Conservation (phyloP, 1,284 basidiomycete species). For the Paramarasmius palmivorus region DNA sequence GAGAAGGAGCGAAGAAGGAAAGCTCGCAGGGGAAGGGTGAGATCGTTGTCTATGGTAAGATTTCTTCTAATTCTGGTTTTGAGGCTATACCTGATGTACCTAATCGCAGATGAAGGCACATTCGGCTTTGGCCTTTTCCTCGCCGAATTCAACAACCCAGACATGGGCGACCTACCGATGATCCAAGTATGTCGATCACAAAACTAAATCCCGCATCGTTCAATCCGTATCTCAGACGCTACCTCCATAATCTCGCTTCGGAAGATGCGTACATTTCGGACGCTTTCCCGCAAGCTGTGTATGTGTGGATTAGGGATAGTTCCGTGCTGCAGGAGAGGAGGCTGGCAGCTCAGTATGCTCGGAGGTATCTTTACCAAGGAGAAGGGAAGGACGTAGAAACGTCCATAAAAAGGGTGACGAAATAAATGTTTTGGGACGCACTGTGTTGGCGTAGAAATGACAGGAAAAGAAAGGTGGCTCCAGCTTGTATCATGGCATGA, state of each 20-base stretch:
- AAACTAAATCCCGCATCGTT: conserved; percentile 20
- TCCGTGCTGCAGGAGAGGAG: no score
- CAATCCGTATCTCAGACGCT: conserved; percentile 52
- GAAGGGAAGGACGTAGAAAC: no score
- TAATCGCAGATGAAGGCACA: conserved; percentile 47
- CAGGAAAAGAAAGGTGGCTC: no score
- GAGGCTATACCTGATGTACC: background rate
- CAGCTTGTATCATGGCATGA: no score
- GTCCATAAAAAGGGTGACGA: no score
- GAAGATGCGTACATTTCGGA: conserved; percentile 53
- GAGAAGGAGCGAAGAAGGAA: no score
- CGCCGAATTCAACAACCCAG: conserved; percentile 41
- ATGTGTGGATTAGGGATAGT: no score
- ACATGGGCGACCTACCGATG: conserved; percentile 20
- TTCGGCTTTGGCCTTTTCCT: conserved; percentile 48
- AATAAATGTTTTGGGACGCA: no score
- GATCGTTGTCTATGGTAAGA: conserved; percentile 53
- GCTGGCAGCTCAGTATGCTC: no score
- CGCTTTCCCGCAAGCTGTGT: conserved; percentile 26
- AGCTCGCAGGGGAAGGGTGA: conserved; percentile 43
- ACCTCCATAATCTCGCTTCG: conserved; percentile 38
- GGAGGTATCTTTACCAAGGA: no score
- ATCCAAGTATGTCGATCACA: conserved; percentile 8
- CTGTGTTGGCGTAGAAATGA: no score
- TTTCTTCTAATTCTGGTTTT: background rate